A percentile compares a stretch with the other conserved stretches of the same genome.
These are phyloP conservation scores for Solanum sejunctum DNA, from an alignment of 257 asterid genomes.

Conservation along the genomic window DNA sequence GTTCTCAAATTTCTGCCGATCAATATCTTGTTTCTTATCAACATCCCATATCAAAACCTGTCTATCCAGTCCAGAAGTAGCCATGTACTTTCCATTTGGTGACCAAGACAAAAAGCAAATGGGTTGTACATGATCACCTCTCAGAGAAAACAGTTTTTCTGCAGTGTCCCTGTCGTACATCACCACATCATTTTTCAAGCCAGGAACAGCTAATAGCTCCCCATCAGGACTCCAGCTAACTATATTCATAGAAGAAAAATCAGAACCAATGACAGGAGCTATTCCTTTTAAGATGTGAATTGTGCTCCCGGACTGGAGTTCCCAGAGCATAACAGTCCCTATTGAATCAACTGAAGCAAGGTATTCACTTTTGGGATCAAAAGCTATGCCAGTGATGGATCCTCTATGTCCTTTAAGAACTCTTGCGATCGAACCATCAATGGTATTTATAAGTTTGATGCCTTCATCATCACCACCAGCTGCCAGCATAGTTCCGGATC, in stretches of 20 bases:
- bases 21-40: slow-evolving; percentile 80
- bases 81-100: slow-evolving; percentile 94
- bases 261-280: slow-evolving; percentile 64
- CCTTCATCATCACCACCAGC: slow-evolving; percentile 98
- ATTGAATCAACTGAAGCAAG: slow-evolving; percentile 78
- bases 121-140: slow-evolving; percentile 81
- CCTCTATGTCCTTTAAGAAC: slow-evolving; percentile 94
- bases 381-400: slow-evolving; percentile 77
- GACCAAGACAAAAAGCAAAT: slow-evolving; percentile 94
- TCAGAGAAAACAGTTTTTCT: slow-evolving; percentile 64
- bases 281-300: slow-evolving; percentile 65
- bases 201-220: slow-evolving; percentile 88
- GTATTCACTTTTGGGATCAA: slow-evolving; percentile 89
- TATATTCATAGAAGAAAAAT: slow-evolving; percentile 41
- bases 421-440: slow-evolving; percentile 87
- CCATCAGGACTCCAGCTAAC: slow-evolving; percentile 97
- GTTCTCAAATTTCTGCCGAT: slow-evolving; percentile 74
- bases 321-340: slow-evolving; percentile 90
- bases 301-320: slow-evolving; percentile 72
- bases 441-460: slow-evolving; percentile 79
- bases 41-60: slow-evolving; percentile 94
- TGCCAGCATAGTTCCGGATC: slow-evolving; percentile 84
- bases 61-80: slow-evolving; percentile 78
- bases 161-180: slow-evolving; percentile 97
- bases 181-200: slow-evolving; percentile 85